Base-by-base conservation (phyloP, 2,329 filamentous ascomycete genomes). In the Aureobasidium sp. region DNA sequence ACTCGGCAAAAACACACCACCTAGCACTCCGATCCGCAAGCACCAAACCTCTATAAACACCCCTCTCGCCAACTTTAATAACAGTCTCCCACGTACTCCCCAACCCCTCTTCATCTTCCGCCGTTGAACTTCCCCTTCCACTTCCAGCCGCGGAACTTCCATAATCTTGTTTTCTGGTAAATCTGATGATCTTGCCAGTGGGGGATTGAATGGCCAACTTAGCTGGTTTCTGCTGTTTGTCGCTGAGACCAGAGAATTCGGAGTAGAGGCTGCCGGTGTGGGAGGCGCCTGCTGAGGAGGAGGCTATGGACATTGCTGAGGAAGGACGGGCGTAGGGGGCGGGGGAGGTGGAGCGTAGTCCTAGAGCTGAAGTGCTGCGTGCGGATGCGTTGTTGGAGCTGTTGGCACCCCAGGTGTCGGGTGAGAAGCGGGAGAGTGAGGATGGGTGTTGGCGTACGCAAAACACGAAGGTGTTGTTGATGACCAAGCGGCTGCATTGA, bases 391-490 rank as follows among this genome's bases (percentile, higher is more conserved):
- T 60, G 45, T 50, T 59, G 11, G 57, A 49, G 71, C 71, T 1
- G 21, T 21, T 21, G 21, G 21, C 32, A 41, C 71, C 71, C 71
- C 71, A 74, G 14, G 72, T 73, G 57, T 74, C 72, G 4, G 72
- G 72, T 1, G 69, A 70, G 66, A 75, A 71, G 44, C 72, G 70
- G 2, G 75, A 75, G 0, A 82, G 75, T 1, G 82, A 82, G 0
- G 90, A 88, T 0, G 92, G 90, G 71, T 99, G 92, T 71, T 99
- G 94, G 49, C 94, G 89, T 64, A 99, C 89, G 59, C 89, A 89
- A 74, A 99, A 99, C 32, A 99, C 93, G 71, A 97, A 99, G 0
- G 94, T 99, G 72, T 99, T 97, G 78, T 97, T 97, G 61, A 96
- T 81, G 1, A 91, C 92, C 32, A 99, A 80, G 30, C 87, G 85